Base-by-base conservation (phyloP, 345 rosid species). In the Lepidium didymum region DNA sequence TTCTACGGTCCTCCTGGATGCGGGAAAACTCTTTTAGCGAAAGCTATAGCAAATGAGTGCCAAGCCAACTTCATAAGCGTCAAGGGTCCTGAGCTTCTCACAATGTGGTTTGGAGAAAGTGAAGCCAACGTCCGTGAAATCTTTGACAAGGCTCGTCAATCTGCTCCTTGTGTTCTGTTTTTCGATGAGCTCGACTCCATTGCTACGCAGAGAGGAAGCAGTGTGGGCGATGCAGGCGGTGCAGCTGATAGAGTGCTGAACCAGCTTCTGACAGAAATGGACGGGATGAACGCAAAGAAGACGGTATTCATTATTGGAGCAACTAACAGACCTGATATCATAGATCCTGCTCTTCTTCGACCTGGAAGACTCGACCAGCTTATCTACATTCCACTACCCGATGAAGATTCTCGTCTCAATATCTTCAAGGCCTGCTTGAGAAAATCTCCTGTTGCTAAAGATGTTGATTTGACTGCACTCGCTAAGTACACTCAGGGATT, bases 81-180 rank as follows among this genome's bases (percentile, higher is more conserved):
- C 77, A 92, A 92, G 78, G 98, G 98, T 58, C 98, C 98, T 0
- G 98, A 92, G 74, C 81, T 92, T 74, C 97, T 92, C 12, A 92
- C 97, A 4, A 92, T 92, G 98, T 92, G 98, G 98, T 92, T 92
- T 67, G 97, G 97, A 46, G 96, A 92, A 77, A 92, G 97, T 64
- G 98, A 92, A 62, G 98, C 98, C 31, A 92, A 92, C 40, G 98
- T 92, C 1, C 85, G 98, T 44, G 98, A 92, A 75, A 92, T 92
- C 54, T 92, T 92, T 62, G 98, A 92, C 78, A 92, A 92, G 83
- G 97, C 97, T 67, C 91, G 97, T 38, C 87, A 83, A 12, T 92
- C 98, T 64, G 97, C 98, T 55, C 98, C 97, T 47, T 92, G 98
- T 36, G 96, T 92, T 58, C 84, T 92, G 42, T 92, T 92, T 76